Evolutionary conservation across 1,284 basidiomycete genomes (phyloP).

Genomic region (Fomitopsis schrenkii): DNA sequence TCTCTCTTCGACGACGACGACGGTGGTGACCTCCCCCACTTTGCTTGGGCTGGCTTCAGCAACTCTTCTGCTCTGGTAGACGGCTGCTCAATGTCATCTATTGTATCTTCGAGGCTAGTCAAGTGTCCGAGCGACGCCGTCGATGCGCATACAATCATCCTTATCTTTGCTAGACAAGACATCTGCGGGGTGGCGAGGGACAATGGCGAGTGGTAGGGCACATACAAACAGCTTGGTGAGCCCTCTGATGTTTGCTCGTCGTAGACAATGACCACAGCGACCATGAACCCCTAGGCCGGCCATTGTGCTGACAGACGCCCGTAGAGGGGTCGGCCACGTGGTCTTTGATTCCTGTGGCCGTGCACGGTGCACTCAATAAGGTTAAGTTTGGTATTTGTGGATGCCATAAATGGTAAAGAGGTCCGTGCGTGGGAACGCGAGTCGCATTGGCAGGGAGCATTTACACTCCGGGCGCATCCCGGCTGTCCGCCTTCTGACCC

Average conservation of each 20-base stretch:
- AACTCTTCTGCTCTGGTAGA: constrained; percentile 12
- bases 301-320: constrained; percentile 11
- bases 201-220: neutral
- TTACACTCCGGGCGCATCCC: constrained; percentile 25
- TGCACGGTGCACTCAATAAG: constrained; percentile 15
- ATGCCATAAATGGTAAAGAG: constrained; percentile 14
- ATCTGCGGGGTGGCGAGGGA: neutral
- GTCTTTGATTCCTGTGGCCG: constrained; percentile 6
- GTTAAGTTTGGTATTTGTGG: constrained; percentile 24
- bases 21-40: neutral
- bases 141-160: neutral
- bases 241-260: constrained; percentile 7
- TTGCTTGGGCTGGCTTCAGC: constrained; percentile 4
- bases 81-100: constrained; percentile 8
- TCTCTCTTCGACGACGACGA: neutral
- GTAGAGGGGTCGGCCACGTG: constrained; percentile 24
- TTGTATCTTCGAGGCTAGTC: neutral
- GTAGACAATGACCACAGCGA: constrained; percentile 14
- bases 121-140: neutral
- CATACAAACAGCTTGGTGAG: neutral
- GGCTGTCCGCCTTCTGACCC: constrained; percentile 33
- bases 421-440: constrained; percentile 27
- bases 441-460: constrained; percentile 19
- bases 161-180: constrained; percentile 6
- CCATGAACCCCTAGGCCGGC: neutral